These are phyloP conservation scores for Leccinum griseonigrum DNA, from an alignment of 1,284 basidiomycete species.

Conservation along the genomic window DNA sequence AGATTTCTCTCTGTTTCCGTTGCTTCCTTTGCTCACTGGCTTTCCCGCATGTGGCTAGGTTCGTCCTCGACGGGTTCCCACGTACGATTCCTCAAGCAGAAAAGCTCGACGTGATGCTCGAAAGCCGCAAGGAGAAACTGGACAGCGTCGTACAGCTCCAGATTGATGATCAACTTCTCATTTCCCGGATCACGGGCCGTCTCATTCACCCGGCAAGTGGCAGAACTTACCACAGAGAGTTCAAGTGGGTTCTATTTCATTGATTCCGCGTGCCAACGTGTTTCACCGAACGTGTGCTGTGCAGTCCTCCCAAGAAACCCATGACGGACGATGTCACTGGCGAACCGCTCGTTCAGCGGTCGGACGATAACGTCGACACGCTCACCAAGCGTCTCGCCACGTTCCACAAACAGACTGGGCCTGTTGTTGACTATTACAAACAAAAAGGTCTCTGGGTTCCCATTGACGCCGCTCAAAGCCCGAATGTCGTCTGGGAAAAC, in stretches of 20 bases:
- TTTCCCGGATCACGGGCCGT: slow-evolving; percentile 96
- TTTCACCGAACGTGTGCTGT: slow-evolving; percentile 4
- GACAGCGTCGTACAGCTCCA: slow-evolving; percentile 91
- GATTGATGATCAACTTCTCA: slow-evolving; percentile 93
- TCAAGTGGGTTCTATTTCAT: slow-evolving; percentile 63
- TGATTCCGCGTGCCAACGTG: background rate
- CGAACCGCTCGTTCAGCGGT: slow-evolving; percentile 91
- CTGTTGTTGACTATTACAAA: slow-evolving; percentile 98
- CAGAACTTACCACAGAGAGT: slow-evolving; percentile 93
- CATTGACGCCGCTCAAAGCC: slow-evolving; percentile 92
- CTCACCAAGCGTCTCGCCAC: slow-evolving; percentile 84
- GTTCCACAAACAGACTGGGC: slow-evolving; percentile 92
- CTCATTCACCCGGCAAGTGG: slow-evolving; percentile 90
- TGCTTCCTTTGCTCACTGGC: background rate
- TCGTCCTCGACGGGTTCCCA: slow-evolving; percentile 98
- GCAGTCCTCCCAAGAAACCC: slow-evolving; percentile 91
- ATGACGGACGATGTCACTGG: slow-evolving; percentile 95
- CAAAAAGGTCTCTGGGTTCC: slow-evolving; percentile 84
- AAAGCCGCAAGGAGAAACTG: slow-evolving; percentile 78
- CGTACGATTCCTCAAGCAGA: slow-evolving; percentile 97
- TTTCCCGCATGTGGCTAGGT: slow-evolving; percentile 48
- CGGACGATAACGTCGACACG: slow-evolving; percentile 93
- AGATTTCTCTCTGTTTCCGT: slow-evolving; percentile 27
- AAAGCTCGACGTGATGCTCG: slow-evolving; percentile 94
- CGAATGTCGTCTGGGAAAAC: slow-evolving; percentile 88